Evolutionary conservation across 805 yeast genomes (phyloP).

Genomic region (Yamadazyma phyllophila): DNA sequence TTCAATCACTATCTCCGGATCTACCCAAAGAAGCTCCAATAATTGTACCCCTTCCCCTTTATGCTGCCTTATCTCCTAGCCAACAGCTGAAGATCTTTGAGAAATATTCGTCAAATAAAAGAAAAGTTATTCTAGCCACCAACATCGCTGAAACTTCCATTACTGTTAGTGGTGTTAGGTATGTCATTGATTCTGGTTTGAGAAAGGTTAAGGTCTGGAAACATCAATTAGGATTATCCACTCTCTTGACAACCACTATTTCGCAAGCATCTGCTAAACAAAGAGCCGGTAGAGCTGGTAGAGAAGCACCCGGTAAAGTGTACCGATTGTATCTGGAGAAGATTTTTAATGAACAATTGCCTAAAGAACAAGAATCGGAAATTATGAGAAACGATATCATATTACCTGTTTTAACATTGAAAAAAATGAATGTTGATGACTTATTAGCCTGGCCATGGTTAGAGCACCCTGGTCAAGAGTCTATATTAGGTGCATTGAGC

Average conservation of each 20-base stretch:
- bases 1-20: slow-evolving; percentile 59
- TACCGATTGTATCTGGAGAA: slow-evolving; percentile 78
- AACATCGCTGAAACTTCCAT: slow-evolving; percentile 98
- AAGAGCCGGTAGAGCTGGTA: slow-evolving; percentile 76
- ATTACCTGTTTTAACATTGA: slow-evolving; percentile 79
- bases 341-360: slow-evolving; percentile 56
- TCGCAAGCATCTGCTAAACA: slow-evolving; percentile 81
- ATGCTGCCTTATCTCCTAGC: slow-evolving; percentile 88
- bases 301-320: slow-evolving; percentile 88
- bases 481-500: slow-evolving; percentile 72
- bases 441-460: slow-evolving; percentile 89
- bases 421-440: slow-evolving; percentile 79
- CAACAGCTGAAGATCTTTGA: slow-evolving; percentile 81
- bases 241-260: slow-evolving; percentile 86
- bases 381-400: slow-evolving; percentile 83
- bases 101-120: slow-evolving; percentile 56
- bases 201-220: slow-evolving; percentile 95
- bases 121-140: slow-evolving; percentile 89
- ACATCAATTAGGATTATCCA: slow-evolving; percentile 88
- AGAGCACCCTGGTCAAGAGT: slow-evolving; percentile 80
- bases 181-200: slow-evolving; percentile 89
- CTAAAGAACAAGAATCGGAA: slow-evolving; percentile 88
- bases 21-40: slow-evolving; percentile 74
- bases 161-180: slow-evolving; percentile 91
- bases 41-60: slow-evolving; percentile 77